phyloP scores from a whole-genome alignment of 352 stramenopile species.

The Phytopythium boreale region DNA sequence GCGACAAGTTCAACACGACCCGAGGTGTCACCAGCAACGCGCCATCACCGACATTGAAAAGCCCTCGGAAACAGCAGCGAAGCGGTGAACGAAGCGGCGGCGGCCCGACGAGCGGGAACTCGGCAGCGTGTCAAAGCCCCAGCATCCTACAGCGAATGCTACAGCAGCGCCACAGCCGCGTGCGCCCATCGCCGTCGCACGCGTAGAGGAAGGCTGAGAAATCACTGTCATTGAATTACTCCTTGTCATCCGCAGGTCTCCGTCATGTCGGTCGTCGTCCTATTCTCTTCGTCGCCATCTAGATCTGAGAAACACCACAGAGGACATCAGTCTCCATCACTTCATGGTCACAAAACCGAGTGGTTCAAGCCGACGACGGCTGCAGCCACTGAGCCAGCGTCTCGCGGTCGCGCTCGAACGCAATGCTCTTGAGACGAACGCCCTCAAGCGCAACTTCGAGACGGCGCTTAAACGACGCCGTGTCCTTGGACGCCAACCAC shows the following conservation, averaged over 20 bases:
- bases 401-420: slow-evolving; percentile 49
- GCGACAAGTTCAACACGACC: not conserved
- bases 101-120: not conserved
- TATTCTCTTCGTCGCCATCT: not conserved
- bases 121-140: slow-evolving; percentile 11
- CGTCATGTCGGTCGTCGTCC: too few relatives aligned
- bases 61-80: slow-evolving; percentile 7
- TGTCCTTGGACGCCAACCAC: slow-evolving; percentile 58
- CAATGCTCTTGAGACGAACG: slow-evolving; percentile 53
- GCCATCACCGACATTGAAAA: not conserved
- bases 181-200: slow-evolving; percentile 20
- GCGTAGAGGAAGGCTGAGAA: slow-evolving; percentile 4
- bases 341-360: not conserved
- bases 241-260: not conserved
- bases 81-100: not conserved
- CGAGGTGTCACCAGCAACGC: not conserved
- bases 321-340: not conserved
- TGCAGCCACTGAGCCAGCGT: slow-evolving; percentile 56
- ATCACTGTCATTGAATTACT: not conserved
- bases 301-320: not conserved
- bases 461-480: slow-evolving; percentile 46
- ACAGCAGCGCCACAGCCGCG: slow-evolving; percentile 47
- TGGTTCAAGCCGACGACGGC: not conserved
- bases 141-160: slow-evolving; percentile 67
- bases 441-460: slow-evolving; percentile 56